These are phyloP conservation scores for Cicer chorassanicum DNA, from an alignment of 306 rosid genomes.

Conservation along the genomic window DNA sequence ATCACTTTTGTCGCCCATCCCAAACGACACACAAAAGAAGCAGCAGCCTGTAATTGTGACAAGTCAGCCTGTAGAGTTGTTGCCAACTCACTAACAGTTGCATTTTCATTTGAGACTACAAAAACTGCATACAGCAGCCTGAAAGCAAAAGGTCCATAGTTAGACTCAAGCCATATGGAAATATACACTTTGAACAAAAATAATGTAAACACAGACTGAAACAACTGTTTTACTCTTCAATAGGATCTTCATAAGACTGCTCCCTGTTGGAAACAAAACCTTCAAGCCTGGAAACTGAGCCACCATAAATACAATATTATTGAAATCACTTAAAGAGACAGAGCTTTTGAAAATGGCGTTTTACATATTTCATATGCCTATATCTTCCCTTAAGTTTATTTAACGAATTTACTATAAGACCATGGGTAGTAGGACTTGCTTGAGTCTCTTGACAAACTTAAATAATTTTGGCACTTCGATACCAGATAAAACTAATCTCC, in stretches of 20 bases:
- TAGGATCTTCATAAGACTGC: conserved; percentile 98
- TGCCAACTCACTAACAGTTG: conserved; percentile 89
- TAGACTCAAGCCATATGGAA: conserved; percentile 41
- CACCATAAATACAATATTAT: conserved; percentile 44
- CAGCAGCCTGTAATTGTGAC: conserved; percentile 88
- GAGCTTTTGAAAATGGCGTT: conserved; percentile 6
- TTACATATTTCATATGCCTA: background rate
- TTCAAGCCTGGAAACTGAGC: conserved; percentile 93
- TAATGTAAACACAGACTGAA: conserved; percentile 39
- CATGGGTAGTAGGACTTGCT: background rate
- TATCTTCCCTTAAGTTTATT: background rate
- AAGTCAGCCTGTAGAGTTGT: conserved; percentile 87
- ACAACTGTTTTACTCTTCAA: conserved; percentile 86
- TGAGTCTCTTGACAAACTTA: background rate
- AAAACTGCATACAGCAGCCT: conserved; percentile 96
- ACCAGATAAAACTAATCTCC: background rate
- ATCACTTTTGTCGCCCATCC: conserved; percentile 93
- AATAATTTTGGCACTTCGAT: background rate
- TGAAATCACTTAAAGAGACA: conserved; percentile 33
- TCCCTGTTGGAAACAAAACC: conserved; percentile 99
- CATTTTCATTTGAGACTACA: conserved; percentile 94
- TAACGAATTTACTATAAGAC: background rate
- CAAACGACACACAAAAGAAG: conserved; percentile 82
- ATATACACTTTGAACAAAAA: conserved; percentile 36
- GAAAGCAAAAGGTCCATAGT: conserved; percentile 41